Percentiles rank a stretch among this genome's conserved stretches.
These are phyloP conservation scores for Nicotiana otophora DNA, from an alignment of 257 asterid genomes.

Conservation along the genomic window DNA sequence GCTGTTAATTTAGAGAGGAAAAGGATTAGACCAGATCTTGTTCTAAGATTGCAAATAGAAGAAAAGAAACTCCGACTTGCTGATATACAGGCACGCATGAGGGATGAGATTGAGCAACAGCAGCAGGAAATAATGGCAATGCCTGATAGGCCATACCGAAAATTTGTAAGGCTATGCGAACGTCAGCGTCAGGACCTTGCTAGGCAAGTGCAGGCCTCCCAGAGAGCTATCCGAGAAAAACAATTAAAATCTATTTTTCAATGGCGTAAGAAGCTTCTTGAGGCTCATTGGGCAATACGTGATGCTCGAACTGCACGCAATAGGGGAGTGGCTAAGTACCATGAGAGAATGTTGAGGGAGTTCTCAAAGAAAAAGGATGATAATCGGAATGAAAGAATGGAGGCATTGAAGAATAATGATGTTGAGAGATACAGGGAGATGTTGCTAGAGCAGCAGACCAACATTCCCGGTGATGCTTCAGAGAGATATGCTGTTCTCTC, in stretches of 20 bases:
- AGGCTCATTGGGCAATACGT: slow-evolving; percentile 95
- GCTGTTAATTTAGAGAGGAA: slow-evolving; percentile 93
- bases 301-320: slow-evolving; percentile 98
- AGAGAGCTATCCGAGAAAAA: slow-evolving; percentile 81
- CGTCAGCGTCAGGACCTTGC: slow-evolving; percentile 95
- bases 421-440: slow-evolving; percentile 98
- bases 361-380: slow-evolving; percentile 92
- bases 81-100: slow-evolving; percentile 82
- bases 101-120: slow-evolving; percentile 92
- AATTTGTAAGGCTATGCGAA: slow-evolving; percentile 89
- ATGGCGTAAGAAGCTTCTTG: slow-evolving; percentile 99
- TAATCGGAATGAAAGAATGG: slow-evolving; percentile 91
- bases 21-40: slow-evolving; percentile 89
- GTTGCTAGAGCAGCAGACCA: slow-evolving; percentile 94
- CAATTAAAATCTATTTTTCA: slow-evolving; percentile 87
- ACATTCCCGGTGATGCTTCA: slow-evolving; percentile 82
- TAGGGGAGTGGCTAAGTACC: slow-evolving; percentile 98
- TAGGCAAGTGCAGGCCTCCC: slow-evolving; percentile 88
- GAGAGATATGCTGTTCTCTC: slow-evolving; percentile 97
- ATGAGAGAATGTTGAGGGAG: slow-evolving; percentile 94
- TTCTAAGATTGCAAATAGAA: slow-evolving; percentile 82
- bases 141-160: slow-evolving; percentile 98
- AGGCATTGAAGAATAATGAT: slow-evolving; percentile 95
- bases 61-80: slow-evolving; percentile 87
- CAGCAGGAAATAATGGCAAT: slow-evolving; percentile 95